A percentile compares a stretch with the other conserved stretches of the same genome.
These are phyloP conservation scores for Teratosphaeria nubilosa DNA, from an alignment of 2,329 filamentous ascomycete species.

Conservation along the genomic window DNA sequence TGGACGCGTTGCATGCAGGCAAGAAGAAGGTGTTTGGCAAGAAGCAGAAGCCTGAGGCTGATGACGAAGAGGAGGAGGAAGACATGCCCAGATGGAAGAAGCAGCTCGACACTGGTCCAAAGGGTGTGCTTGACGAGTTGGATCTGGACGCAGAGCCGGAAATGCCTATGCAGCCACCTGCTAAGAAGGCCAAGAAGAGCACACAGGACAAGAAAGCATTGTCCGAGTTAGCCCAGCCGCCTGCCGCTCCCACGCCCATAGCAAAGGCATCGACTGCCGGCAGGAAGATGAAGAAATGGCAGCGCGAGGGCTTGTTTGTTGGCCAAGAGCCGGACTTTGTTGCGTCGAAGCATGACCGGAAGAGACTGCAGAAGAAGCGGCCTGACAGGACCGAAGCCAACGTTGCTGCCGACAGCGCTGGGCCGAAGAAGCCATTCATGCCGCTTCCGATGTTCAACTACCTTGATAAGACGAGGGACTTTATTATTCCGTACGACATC, in stretches of 20 bases:
- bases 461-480: constrained; percentile 59
- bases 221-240: constrained; percentile 12
- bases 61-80: constrained; percentile 13
- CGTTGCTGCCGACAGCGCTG: constrained; percentile 24
- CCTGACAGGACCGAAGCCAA: constrained; percentile 12
- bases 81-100: constrained; percentile 16
- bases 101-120: constrained; percentile 23
- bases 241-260: constrained; percentile 12
- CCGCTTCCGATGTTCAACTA: constrained; percentile 27
- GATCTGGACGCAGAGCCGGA: constrained; percentile 14
- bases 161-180: constrained; percentile 11
- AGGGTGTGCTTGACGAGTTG: constrained; percentile 23
- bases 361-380: constrained; percentile 36
- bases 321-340: constrained; percentile 55
- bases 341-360: constrained; percentile 28
- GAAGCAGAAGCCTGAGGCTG: constrained; percentile 7
- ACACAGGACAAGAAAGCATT: constrained; percentile 8
- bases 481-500: constrained; percentile 80
- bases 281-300: constrained; percentile 60
- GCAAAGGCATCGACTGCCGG: constrained; percentile 18
- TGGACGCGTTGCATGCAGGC: constrained; percentile 23
- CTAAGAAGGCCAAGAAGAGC: constrained; percentile 18
- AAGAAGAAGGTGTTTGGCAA: constrained; percentile 24
- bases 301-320: constrained; percentile 74
- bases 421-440: constrained; percentile 44